Base-by-base conservation (phyloP, 148 eudicot species). In the Amaranthus palmeri region DNA sequence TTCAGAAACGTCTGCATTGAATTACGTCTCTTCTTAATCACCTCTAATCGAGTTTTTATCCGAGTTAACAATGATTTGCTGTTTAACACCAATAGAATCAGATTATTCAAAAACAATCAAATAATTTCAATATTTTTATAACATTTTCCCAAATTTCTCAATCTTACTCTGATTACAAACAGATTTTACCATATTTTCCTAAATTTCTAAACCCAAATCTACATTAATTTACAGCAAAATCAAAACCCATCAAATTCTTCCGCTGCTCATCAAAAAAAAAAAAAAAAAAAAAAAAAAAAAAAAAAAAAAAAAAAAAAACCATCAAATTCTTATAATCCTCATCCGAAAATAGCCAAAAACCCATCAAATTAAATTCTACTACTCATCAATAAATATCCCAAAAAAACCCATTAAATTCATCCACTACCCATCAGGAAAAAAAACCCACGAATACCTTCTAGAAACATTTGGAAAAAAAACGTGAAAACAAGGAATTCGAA, bases 1-100 rank as follows among this genome's bases (percentile, higher is more conserved):
- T 80, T 92, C 79, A 90, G 67, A 71, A 78, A 88, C 79, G 79
- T 92, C 89, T 83, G 86, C 91, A 82, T 90, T 74, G 97, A 90
- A 72, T 73, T 83, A 49, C 97, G 84, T 81, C 86, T 90, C 86
- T 83, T 88, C 78, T 68, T 82, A 64, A 92, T 84, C 78, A 76
- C 80, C 46, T 90, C 93, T 41, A 86, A 67, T 60, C 99, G 77
- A 3, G 78, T 74, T 72, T 69, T 81, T 36, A 84, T 84, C 61
- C 84, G 66, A 87, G 69, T 88, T 48, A 86, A 10, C n/a, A 77
- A 72, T 18, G 96, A 69, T 80, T 96, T 96, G 90, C 99, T 92
- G 71, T 62, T 79, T 5, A 42, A n/a, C 43, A 10, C 13, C 36
- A 59, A 63, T 3, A 68, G 54, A 43, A 44, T 61, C 62, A 10